Evolutionary conservation across 73 alveolate genomes (phyloP).

Genomic region (Loxodes magnus): DNA sequence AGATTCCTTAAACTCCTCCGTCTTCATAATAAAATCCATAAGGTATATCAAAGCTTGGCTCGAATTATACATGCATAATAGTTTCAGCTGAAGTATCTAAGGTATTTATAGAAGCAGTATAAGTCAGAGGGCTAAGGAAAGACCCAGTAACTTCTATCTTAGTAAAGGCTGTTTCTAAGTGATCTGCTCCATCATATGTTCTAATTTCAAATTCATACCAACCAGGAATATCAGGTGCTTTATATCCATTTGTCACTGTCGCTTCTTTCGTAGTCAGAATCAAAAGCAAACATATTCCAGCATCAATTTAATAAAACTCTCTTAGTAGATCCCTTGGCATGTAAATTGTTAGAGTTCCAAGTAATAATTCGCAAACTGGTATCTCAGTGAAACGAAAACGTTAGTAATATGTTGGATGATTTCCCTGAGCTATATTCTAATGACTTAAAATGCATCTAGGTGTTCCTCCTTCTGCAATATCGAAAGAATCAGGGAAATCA

Average conservation of each 20-base stretch:
- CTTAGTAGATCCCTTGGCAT: slow-evolving; percentile 1
- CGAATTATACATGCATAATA: background rate
- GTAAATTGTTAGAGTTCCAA: background rate
- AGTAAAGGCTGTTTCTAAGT: slow-evolving; percentile 2
- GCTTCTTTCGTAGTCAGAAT: slow-evolving; percentile 4
- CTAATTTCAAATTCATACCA: background rate
- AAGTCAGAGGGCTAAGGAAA: background rate
- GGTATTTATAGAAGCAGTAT: background rate
- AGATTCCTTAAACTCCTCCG: background rate
- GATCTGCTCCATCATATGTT: slow-evolving; percentile 6
- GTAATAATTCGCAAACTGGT: background rate
- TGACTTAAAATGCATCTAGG: slow-evolving; percentile 4
- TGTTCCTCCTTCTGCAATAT: slow-evolving; percentile 10
- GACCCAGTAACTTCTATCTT: background rate
- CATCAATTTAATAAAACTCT: background rate
- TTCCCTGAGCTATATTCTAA: background rate
- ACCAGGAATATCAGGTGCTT: background rate
- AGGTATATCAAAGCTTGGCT: background rate
- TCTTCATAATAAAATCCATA: background rate
- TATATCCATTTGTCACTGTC: background rate
- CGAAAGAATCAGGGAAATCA: background rate
- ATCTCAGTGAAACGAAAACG: background rate
- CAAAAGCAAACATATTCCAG: background rate
- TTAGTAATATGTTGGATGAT: background rate
- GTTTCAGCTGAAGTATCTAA: background rate